Evolutionary conservation across 2,329 filamentous ascomycete species (phyloP), one percentile per base, ranked within the genome.

Genomic region (Xylaria sp.): DNA sequence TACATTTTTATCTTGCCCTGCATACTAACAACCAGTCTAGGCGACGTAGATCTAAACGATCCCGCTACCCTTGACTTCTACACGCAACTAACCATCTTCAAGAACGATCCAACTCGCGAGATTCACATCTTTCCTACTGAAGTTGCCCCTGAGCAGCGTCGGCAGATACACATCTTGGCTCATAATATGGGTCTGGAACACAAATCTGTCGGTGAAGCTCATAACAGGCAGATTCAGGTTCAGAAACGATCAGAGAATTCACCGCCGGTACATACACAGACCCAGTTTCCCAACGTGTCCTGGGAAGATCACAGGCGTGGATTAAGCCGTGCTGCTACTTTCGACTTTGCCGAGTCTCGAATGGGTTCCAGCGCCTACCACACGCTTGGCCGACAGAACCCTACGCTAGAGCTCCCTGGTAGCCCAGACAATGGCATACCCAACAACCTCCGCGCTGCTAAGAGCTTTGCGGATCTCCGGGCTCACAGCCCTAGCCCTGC

Each of bases 401-500:
- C 92, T 36, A 94, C 94, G n/a, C 85, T 98, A 46, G 92, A 94
- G 78, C 90, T 96, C 67, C 90, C 94, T n/a, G 93, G 93, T 73
- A 94, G 93, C 77, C 93, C 88, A 20, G 89, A 90, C 56, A 82
- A 80, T 68, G 84, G 83, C 33, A 90, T 90, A 39, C 89, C 92
- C 57, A 91, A 93, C 78, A 95, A 95, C 77, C 88, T 99, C 43
- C 91, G 96, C 52, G 93, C 93, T 33, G 96, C 95, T 71, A 98
- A 98, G 85, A 98, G 95, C 60, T 98, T 98, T 79, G 96, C 95
- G 43, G 96, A 99, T 79, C 84, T 99, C 72, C 92, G 95, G 72
- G 97, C 94, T 1, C 97, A 97, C 82, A 98, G 94, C 18, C 95
- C 95, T 12, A 98, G 95, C 75, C 95, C 96, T 6, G 95, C 93